Evolutionary conservation across 1,284 basidiomycete genomes (phyloP), one percentile per base, ranked within the genome.

Genomic region (Tetrapyrgos nigripes): DNA sequence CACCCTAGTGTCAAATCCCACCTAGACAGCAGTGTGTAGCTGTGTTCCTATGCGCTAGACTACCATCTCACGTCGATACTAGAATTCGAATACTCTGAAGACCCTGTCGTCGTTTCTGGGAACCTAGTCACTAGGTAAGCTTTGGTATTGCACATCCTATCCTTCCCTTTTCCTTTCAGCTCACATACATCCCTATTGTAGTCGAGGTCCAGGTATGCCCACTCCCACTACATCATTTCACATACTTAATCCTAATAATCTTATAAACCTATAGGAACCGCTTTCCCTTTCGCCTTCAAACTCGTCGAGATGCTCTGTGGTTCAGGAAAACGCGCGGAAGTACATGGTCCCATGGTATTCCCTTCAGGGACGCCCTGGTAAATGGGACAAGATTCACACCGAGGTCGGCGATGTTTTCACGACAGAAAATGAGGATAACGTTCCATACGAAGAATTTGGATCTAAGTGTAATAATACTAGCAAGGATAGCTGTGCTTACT

Each of bases 71-170:
- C 26, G 19, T 10, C n/a, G 27, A 11, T 9, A 4, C 56, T 21
- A 93, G 92, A 79, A 6, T 96, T 91, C 64, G 82, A 87, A 0
- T 96, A 96, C 72, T 83, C 80, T 3, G 93, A 95, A 60, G 86
- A 91, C 2, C 70, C 89, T 1, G 93, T 96, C 9, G 92, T 94
- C 29, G 77, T 91, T 14, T 89, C 91, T 2, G 84, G 83, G 1
- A 89, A 87, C 53, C 79, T 96, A 5, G 81, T 96, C 35, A 93
- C 92, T 17, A 92, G 89, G 92, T 90, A 61, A 46, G 74, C 31
- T 13, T 13, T 33, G 26, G 19, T 37, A 17, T 56, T 26, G 35
- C 43, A 52, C 48, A 37, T 19, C 29, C 33, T 44, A 49, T 13
- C 52, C 51, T 28, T 23, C 46, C 1, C 47, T 46, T 23, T 35